Base-by-base conservation (phyloP, 805 yeast genomes). In the Diddensiella santjacobensis region DNA sequence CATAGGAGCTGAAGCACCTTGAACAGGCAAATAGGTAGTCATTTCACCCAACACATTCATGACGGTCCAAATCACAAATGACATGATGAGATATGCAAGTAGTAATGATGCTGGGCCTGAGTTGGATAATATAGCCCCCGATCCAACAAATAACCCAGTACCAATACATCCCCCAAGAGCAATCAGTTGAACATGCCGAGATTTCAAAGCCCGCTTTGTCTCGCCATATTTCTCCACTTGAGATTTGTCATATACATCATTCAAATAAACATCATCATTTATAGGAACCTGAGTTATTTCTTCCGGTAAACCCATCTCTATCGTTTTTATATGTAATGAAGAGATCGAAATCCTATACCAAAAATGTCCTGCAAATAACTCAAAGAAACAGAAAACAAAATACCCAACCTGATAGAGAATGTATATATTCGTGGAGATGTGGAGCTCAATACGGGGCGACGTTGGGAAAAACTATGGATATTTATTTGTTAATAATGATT, bases 131-230 rank as follows among this genome's bases (percentile, higher is more conserved):
- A 86, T 76, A 15, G 73, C 65, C 51, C 87, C 86, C 2, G 88
- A 77, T 60, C 88, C 87, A 29, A 85, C 83, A 55, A 85, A 82
- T 42, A 85, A 70, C 65, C 89, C 91, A 3, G 89, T 81, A 60
- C 91, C 93, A 52, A 84, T 83, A 51, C 83, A 74, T 45, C 88
- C 87, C 57, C 89, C 89, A 51, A 83, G 73, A 44, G 89, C 87
- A 59, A 83, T 83, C 80, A 83, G 79, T 58, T 80, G 81, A 57
- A 84, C 70, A 62, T 84, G 88, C 63, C 88, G 71, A 31, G 76
- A 72, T 59, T 78, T 80, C 48, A 80, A 54, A n/a, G 61, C 64
- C 36, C 65, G 50, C 11, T 52, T 48, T 20, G 60, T 54, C 17
- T 49, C 50, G 20, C 56, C 56, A 29, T 41, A 50, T 23, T 49